phyloP scores from a whole-genome alignment of 768 basidiomycete species.

The Porphyrellus cyaneotinctus region DNA sequence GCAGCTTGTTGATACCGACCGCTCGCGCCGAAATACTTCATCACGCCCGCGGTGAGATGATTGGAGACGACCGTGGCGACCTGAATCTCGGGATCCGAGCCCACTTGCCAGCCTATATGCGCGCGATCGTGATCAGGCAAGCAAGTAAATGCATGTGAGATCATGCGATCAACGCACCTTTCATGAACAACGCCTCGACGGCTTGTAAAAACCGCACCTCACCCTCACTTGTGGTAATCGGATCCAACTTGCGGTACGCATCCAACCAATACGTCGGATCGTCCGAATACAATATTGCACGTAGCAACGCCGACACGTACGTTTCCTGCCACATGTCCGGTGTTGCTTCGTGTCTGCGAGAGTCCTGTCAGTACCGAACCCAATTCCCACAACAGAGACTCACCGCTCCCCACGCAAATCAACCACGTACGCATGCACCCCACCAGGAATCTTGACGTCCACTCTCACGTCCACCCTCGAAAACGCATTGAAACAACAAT shows the following conservation, averaged over 20 bases:
- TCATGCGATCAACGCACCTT: slow-evolving; percentile 46
- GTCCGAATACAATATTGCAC: slow-evolving; percentile 93
- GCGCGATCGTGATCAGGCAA: background rate
- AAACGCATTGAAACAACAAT: slow-evolving; percentile 98
- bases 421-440: slow-evolving; percentile 90
- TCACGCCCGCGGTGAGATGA: slow-evolving; percentile 88
- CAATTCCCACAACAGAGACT: background rate
- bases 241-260: slow-evolving; percentile 93
- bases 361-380: background rate
- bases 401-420: slow-evolving; percentile 93
- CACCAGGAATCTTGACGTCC: slow-evolving; percentile 97
- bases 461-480: slow-evolving; percentile 94
- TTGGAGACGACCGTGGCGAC: slow-evolving; percentile 96
- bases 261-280: slow-evolving; percentile 89
- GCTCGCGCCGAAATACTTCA: slow-evolving; percentile 96
- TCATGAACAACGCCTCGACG: slow-evolving; percentile 82
- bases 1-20: slow-evolving; percentile 84
- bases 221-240: slow-evolving; percentile 83
- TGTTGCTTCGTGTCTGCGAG: slow-evolving; percentile 72
- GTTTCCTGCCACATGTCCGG: slow-evolving; percentile 96
- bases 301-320: slow-evolving; percentile 87
- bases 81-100: slow-evolving; percentile 97
- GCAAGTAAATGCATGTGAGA: background rate
- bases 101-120: slow-evolving; percentile 92
- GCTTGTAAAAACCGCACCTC: slow-evolving; percentile 89